Conservation (phyloP, 225 moss, liverwort and hornwort genomes). For the Straminergon stramineum region DNA sequence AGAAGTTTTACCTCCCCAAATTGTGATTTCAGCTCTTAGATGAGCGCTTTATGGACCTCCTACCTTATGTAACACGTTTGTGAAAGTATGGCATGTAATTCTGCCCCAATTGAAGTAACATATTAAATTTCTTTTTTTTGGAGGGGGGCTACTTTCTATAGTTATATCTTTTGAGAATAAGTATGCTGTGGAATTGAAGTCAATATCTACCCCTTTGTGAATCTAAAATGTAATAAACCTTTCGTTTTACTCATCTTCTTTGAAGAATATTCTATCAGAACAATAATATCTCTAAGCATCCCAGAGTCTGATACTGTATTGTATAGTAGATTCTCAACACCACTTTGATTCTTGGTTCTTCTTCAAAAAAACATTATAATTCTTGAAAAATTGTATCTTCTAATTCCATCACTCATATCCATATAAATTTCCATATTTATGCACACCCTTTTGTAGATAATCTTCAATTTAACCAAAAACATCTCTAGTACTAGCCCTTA, state of each 20-base stretch:
- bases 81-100: too few relatives aligned
- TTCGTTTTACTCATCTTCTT: background rate
- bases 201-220: background rate
- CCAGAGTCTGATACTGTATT: background rate
- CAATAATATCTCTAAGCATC: background rate
- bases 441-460: background rate
- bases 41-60: too few relatives aligned
- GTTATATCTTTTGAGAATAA: too few relatives aligned
- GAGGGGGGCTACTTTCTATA: too few relatives aligned
- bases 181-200: background rate
- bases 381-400: background rate
- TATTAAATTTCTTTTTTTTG: too few relatives aligned
- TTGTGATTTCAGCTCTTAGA: too few relatives aligned
- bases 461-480: background rate
- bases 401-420: background rate
- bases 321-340: background rate
- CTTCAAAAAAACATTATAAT: background rate
- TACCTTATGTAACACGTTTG: too few relatives aligned
- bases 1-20: too few relatives aligned
- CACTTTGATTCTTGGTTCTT: background rate
- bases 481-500: background rate
- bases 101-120: too few relatives aligned
- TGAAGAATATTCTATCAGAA: background rate
- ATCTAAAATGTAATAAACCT: too few relatives aligned
- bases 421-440: background rate